phyloP scores from a whole-genome alignment of 1,284 basidiomycete genomes.

The Trichosporon sp. region DNA sequence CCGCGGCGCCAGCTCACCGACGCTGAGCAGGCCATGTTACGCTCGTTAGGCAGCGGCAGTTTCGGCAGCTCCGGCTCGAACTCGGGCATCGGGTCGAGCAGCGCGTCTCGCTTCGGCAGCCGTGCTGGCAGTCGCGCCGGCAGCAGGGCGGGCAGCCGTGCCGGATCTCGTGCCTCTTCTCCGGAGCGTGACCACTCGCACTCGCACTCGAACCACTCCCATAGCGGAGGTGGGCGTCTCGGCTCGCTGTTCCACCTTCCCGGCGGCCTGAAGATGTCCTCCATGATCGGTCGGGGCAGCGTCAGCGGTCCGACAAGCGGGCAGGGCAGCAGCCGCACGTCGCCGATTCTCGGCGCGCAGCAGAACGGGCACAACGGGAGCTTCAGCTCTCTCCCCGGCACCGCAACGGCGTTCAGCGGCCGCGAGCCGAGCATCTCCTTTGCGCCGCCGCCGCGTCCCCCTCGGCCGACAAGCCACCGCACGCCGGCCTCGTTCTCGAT shows the following conservation, averaged over 20 bases:
- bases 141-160: constrained; percentile 47
- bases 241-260: constrained; percentile 21
- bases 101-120: constrained; percentile 10
- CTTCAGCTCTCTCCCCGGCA: constrained; percentile 17
- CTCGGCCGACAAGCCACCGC: not conserved
- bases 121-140: constrained; percentile 11
- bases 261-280: constrained; percentile 16
- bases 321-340: constrained; percentile 2
- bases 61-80: not conserved
- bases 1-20: constrained; percentile 55
- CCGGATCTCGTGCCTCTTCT: constrained; percentile 50
- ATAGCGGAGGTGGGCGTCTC: constrained; percentile 9
- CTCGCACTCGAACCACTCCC: not conserved
- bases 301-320: not conserved
- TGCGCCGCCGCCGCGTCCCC: constrained; percentile 5
- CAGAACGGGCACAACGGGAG: constrained; percentile 6
- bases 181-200: constrained; percentile 37
- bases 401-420: constrained; percentile 1
- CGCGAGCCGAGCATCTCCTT: constrained; percentile 9
- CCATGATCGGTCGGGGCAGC: not conserved
- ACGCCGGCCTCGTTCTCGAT: not conserved
- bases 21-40: constrained; percentile 70
- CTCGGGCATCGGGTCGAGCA: not conserved
- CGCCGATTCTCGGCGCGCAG: not conserved
- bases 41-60: constrained; percentile 54